A percentile compares a stretch with the other conserved stretches of the same genome.
Conservation (phyloP, 2,329 filamentous ascomycete genomes). For the Alternaria burnsii region DNA sequence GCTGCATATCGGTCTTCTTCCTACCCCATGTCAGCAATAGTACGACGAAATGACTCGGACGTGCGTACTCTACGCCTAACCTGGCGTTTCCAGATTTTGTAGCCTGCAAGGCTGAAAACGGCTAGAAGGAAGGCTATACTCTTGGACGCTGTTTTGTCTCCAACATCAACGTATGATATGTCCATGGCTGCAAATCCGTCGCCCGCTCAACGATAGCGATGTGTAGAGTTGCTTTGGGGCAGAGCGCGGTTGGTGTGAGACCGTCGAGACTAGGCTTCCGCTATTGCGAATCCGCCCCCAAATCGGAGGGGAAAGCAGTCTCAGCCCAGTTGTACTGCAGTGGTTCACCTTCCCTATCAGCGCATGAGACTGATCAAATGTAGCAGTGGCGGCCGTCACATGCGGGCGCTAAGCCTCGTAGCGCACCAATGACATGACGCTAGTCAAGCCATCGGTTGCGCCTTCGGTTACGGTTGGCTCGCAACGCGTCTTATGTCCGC, state of each 20-base stretch:
- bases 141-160: background rate
- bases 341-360: background rate
- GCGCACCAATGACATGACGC: slow-evolving; percentile 1
- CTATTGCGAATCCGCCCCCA: too few relatives aligned
- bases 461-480: slow-evolving; percentile 2
- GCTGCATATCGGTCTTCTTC: slow-evolving; percentile 8
- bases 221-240: too few relatives aligned
- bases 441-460: background rate
- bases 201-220: too few relatives aligned
- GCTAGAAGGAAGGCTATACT: background rate
- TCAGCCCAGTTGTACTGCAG: background rate
- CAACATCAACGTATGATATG: background rate
- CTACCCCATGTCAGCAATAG: background rate
- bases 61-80: background rate
- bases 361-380: background rate
- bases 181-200: too few relatives aligned
- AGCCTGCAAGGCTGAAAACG: background rate
- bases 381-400: slow-evolving; percentile 1
- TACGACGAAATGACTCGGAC: too few relatives aligned
- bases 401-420: background rate
- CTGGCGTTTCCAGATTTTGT: slow-evolving; percentile 1
- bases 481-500: too few relatives aligned
- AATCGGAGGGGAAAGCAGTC: too few relatives aligned
- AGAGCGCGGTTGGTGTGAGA: too few relatives aligned
- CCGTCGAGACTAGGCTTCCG: too few relatives aligned